Evolutionary conservation across 257 asterid species (phyloP).

Genomic region (Rhazya stricta): DNA sequence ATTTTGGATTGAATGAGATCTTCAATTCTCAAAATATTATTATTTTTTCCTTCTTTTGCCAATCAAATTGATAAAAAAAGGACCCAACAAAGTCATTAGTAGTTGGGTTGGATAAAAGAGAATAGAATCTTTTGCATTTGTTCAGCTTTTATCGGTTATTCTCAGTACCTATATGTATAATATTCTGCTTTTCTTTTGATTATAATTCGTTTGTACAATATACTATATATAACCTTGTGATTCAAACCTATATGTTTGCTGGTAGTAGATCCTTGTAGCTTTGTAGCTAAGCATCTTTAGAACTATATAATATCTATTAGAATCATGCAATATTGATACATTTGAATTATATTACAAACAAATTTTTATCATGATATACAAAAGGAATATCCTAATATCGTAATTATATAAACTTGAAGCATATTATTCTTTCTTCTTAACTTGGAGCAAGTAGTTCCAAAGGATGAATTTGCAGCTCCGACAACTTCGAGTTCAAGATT

Average conservation of each 20-base stretch:
- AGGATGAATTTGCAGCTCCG: no score
- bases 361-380: no score
- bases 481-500: no score
- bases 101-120: conserved; percentile 28
- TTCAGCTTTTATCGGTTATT: conserved; percentile 15
- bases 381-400: not conserved
- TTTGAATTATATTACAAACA: not conserved
- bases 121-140: conserved; percentile 21
- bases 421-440: no score
- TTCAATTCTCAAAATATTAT: conserved; percentile 1
- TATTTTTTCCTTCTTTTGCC: not conserved
- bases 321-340: not conserved
- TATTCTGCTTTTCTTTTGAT: conserved; percentile 2
- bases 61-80: conserved; percentile 20
- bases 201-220: not conserved
- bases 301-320: not conserved
- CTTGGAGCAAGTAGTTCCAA: not conserved
- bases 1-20: conserved; percentile 25
- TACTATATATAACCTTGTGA: not conserved
- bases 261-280: conserved; percentile 5
- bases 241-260: conserved; percentile 12
- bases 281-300: conserved; percentile 5
- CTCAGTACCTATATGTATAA: not conserved
- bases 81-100: conserved; percentile 14
- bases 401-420: no score